Evolutionary conservation across 495 filamentous ascomycete species (phyloP).

Genomic region (Opeltia flavorubescens): DNA sequence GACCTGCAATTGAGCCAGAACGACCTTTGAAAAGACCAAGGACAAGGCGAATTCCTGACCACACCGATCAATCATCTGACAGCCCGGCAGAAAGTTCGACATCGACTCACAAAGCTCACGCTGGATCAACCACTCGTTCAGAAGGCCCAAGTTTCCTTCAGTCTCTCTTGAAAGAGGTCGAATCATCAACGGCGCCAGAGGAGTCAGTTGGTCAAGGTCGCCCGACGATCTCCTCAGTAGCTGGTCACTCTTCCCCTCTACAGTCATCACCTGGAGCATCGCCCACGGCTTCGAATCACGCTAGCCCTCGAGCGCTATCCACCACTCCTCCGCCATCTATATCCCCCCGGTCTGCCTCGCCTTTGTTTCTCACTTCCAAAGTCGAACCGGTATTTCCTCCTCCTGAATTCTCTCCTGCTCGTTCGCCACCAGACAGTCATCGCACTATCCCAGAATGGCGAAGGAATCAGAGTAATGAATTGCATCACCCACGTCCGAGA

Average conservation of each 20-base stretch:
- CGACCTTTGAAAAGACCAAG: conserved; percentile 59
- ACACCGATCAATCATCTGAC: conserved; percentile 30
- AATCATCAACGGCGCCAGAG: conserved; percentile 46
- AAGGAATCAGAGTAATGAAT: conserved; percentile 16
- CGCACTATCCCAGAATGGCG: not conserved
- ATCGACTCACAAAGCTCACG: conserved; percentile 9
- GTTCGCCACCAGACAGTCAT: conserved; percentile 31
- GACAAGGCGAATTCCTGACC: conserved; percentile 42
- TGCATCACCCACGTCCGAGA: conserved; percentile 37
- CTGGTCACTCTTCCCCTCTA: conserved; percentile 34
- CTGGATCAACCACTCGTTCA: conserved; percentile 8
- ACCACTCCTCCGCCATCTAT: conserved; percentile 56
- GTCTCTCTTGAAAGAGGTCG: conserved; percentile 75
- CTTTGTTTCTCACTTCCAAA: conserved; percentile 50
- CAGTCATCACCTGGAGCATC: conserved; percentile 63
- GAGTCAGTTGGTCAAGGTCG: conserved; percentile 33
- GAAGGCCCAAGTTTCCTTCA: conserved; percentile 55
- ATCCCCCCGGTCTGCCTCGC: conserved; percentile 50
- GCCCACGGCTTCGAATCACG: conserved; percentile 49
- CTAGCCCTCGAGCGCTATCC: conserved; percentile 55
- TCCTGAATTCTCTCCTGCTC: conserved; percentile 43
- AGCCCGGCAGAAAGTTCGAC: conserved; percentile 26
- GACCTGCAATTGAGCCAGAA: conserved; percentile 45
- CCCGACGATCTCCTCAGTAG: conserved; percentile 31
- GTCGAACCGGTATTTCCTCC: conserved; percentile 48